Evolutionary conservation across 371 early-diverging fungal species (phyloP).

Genomic region (Syncephalastrum sp.): DNA sequence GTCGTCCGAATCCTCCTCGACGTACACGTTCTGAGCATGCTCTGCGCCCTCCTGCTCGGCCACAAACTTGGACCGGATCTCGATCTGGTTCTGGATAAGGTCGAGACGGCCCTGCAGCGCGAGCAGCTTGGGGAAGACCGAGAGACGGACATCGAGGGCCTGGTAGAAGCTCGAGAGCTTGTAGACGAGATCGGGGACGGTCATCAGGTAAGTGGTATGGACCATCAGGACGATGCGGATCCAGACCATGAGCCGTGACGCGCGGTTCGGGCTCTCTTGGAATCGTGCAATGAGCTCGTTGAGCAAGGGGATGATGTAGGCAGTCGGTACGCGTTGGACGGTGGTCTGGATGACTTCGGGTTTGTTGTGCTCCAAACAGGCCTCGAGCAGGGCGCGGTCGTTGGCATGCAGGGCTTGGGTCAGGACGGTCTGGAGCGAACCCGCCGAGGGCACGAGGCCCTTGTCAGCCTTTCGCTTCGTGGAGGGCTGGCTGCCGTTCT

Average conservation of each 20-base stretch:
- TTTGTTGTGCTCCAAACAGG: conserved; percentile 61
- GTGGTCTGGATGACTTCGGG: conserved; percentile 68
- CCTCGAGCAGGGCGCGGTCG: conserved; percentile 67
- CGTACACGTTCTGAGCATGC: conserved; percentile 36
- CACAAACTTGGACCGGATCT: conserved; percentile 50
- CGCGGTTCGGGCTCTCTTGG: conserved; percentile 71
- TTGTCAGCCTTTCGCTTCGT: conserved; percentile 23
- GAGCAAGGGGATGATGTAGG: conserved; percentile 73
- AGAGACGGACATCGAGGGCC: conserved; percentile 64
- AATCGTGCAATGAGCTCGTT: conserved; percentile 62
- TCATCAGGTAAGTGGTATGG: conserved; percentile 75
- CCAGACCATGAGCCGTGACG: conserved; percentile 67
- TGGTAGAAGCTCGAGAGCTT: conserved; percentile 71
- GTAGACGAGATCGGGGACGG: conserved; percentile 63
- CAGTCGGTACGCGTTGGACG: conserved; percentile 65
- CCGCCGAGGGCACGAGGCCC: conserved; percentile 38
- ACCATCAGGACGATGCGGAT: conserved; percentile 66
- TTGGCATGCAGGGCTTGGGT: conserved; percentile 77
- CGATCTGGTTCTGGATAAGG: conserved; percentile 70
- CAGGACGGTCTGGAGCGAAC: conserved; percentile 71
- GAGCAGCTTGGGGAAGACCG: conserved; percentile 62
- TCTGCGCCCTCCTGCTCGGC: conserved; percentile 23
- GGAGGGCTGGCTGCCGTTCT: conserved; percentile 8
- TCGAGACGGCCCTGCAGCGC: conserved; percentile 78
- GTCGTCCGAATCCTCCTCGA: conserved; percentile 60